Percentiles rank a stretch among this genome's conserved stretches.
Evolutionary conservation across 495 filamentous ascomycete genomes (phyloP).

Genomic region (Daldinia childiae): DNA sequence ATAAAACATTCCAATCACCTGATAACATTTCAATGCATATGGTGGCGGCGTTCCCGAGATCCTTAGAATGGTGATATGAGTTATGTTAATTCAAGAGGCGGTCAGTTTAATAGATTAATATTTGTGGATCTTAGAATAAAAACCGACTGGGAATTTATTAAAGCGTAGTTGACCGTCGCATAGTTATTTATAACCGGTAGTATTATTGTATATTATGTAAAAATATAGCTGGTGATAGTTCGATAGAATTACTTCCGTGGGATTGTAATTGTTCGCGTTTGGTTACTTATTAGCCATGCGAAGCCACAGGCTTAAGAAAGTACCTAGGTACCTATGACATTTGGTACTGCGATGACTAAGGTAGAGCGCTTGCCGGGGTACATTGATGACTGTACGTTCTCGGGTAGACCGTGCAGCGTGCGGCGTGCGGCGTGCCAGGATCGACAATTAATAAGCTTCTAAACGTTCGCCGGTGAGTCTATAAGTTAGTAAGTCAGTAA

Average conservation of each 20-base stretch:
- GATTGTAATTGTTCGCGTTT: too few relatives aligned
- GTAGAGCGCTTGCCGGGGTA: not conserved
- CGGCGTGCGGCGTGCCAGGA: not conserved
- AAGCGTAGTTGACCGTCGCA: slow-evolving; percentile 1
- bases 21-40: slow-evolving; percentile 27
- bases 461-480: slow-evolving; percentile 8
- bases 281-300: not conserved
- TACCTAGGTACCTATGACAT: too few relatives aligned
- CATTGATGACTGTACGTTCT: too few relatives aligned
- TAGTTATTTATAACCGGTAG: slow-evolving; percentile 1
- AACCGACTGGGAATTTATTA: not conserved
- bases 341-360: not conserved
- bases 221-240: too few relatives aligned
- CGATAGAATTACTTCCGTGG: too few relatives aligned
- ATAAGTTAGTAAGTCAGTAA: not conserved
- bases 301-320: not conserved
- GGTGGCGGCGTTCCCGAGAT: slow-evolving; percentile 3
- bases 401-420: not conserved
- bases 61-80: slow-evolving; percentile 3
- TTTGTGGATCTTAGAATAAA: not conserved
- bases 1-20: slow-evolving; percentile 25
- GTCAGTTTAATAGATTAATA: slow-evolving; percentile 20
- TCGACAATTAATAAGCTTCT: slow-evolving; percentile 5
- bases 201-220: not conserved
- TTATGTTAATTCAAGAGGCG: slow-evolving; percentile 20